Percentiles rank a stretch among this genome's conserved stretches.
Conservation (phyloP, 2,329 filamentous ascomycete species). For the Fusarium luffae region DNA sequence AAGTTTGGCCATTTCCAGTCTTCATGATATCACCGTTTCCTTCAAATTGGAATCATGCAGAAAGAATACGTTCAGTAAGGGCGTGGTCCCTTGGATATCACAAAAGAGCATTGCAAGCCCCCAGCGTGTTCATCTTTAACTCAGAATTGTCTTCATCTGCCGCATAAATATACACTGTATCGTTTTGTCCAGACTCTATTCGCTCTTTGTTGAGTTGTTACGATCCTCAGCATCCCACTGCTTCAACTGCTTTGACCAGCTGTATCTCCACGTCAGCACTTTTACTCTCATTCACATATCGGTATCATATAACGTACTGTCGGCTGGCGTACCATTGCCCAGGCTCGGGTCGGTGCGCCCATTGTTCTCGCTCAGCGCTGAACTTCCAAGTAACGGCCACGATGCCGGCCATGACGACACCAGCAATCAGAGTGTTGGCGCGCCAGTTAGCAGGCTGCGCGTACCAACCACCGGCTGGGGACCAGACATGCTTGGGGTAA, state of each 20-base stretch:
- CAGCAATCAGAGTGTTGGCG: conserved; percentile 84
- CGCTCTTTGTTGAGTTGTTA: conserved; percentile 46
- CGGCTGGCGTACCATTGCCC: conserved; percentile 85
- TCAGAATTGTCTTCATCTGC: conserved; percentile 27
- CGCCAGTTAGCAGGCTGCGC: conserved; percentile 95
- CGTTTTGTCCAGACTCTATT: conserved; percentile 27
- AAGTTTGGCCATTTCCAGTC: no score
- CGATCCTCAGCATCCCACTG: conserved; percentile 59
- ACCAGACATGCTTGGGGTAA: conserved; percentile 99
- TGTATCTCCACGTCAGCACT: conserved; percentile 44
- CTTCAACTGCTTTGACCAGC: conserved; percentile 60
- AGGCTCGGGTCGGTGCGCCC: conserved; percentile 79
- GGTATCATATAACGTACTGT: conserved; percentile 69
- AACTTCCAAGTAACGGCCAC: conserved; percentile 75
- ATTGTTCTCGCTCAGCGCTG: conserved; percentile 78
- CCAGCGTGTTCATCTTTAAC: conserved; percentile 17
- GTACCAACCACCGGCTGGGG: conserved; percentile 98
- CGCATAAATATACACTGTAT: conserved; percentile 42
- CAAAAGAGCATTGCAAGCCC: background rate
- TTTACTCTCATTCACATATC: background rate
- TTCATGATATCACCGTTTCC: background rate
- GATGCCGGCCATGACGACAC: conserved; percentile 74
- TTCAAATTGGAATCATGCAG: background rate
- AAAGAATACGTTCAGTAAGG: background rate
- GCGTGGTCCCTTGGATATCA: background rate